A percentile compares a stretch with the other conserved stretches of the same genome.
Evolutionary conservation across 768 basidiomycete species (phyloP).

Genomic region (Rhodotorula paludigena): DNA sequence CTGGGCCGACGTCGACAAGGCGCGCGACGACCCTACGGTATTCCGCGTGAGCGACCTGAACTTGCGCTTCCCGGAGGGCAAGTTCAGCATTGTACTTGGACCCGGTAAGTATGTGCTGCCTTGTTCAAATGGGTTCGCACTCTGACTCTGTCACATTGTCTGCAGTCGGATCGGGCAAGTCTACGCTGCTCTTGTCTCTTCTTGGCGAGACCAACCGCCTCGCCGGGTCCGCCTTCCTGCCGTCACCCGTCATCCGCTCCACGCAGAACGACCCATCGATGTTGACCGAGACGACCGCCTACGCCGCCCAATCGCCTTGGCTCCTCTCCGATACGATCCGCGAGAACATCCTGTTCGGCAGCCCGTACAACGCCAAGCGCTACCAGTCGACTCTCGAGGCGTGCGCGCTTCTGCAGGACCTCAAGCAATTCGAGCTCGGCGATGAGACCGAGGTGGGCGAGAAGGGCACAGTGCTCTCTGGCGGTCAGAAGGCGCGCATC

Average conservation of each 20-base stretch:
- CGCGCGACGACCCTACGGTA: constrained; percentile 51
- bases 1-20: constrained; percentile 33
- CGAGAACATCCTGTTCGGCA: constrained; percentile 74
- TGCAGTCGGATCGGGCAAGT: constrained; percentile 40
- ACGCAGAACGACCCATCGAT: constrained; percentile 48
- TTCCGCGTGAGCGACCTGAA: constrained; percentile 54
- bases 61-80: constrained; percentile 60
- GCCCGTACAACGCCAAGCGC: constrained; percentile 58
- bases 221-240: constrained; percentile 34
- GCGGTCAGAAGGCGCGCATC: constrained; percentile 46
- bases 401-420: constrained; percentile 67
- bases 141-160: not conserved
- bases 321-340: constrained; percentile 73
- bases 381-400: constrained; percentile 67
- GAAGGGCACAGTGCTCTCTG: constrained; percentile 34
- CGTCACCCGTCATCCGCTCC: constrained; percentile 36
- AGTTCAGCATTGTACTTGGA: constrained; percentile 51
- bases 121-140: constrained; percentile 61
- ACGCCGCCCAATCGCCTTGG: constrained; percentile 63
- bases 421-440: constrained; percentile 67
- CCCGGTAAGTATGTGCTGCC: constrained; percentile 44
- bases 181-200: constrained; percentile 39
- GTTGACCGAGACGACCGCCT: constrained; percentile 59
- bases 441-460: constrained; percentile 58
- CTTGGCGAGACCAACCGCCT: constrained; percentile 42